Evolutionary conservation across 768 basidiomycete genomes (phyloP).

Genomic region (Phanerodontia chrysosporium): DNA sequence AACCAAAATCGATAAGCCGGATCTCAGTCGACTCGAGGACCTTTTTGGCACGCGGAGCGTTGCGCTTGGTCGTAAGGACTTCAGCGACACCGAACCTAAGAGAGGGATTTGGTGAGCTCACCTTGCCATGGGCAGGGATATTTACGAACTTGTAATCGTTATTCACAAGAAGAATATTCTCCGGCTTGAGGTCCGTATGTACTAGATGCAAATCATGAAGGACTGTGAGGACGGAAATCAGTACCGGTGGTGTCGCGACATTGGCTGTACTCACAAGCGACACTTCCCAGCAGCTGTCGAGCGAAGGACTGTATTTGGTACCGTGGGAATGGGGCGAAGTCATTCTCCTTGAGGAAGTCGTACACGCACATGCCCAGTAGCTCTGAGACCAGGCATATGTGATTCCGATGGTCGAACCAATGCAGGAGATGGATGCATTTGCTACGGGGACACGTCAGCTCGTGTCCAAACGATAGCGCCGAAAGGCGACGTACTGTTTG

Average conservation of each 20-base stretch:
- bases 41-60: constrained; percentile 65
- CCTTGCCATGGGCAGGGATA: constrained; percentile 65
- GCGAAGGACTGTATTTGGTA: constrained; percentile 96
- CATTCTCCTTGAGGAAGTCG: constrained; percentile 98
- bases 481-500: constrained; percentile 61
- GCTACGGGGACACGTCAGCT: constrained; percentile 40
- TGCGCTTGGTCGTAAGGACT: constrained; percentile 41
- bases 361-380: constrained; percentile 96
- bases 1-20: constrained; percentile 96
- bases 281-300: constrained; percentile 83
- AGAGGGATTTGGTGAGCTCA: constrained; percentile 21
- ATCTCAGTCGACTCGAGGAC: constrained; percentile 88
- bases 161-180: constrained; percentile 93
- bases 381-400: constrained; percentile 96
- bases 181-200: constrained; percentile 98
- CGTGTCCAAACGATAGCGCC: constrained; percentile 9
- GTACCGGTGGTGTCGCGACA: constrained; percentile 7
- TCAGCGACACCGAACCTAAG: constrained; percentile 11
- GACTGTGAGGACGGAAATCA: constrained; percentile 46
- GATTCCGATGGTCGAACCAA: constrained; percentile 96
- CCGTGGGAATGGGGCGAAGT: constrained; percentile 93
- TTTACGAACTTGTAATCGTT: constrained; percentile 67
- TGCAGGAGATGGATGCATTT: constrained; percentile 96
- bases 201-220: constrained; percentile 87
- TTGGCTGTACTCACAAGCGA: constrained; percentile 70